Evolutionary conservation across 371 early-diverging fungal genomes (phyloP).

Genomic region (Umbelopsis sp.): DNA sequence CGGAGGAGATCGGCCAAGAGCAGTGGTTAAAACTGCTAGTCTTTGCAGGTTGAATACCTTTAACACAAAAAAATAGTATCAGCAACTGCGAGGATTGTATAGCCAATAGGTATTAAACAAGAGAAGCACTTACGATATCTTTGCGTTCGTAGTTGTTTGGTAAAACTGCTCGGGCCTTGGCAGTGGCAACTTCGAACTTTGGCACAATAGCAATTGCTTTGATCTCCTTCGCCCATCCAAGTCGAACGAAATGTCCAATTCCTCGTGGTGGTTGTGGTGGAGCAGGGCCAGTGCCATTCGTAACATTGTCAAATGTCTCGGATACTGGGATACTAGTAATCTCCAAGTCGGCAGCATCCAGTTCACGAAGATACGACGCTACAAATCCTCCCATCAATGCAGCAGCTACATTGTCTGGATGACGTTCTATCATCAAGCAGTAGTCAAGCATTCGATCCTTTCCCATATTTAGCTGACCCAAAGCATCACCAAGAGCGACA

Average conservation of each 20-base stretch:
- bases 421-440: constrained; percentile 88
- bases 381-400: constrained; percentile 94
- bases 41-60: constrained; percentile 94
- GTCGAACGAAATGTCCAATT: constrained; percentile 68
- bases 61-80: neutral
- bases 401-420: constrained; percentile 96
- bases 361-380: constrained; percentile 74
- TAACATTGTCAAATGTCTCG: constrained; percentile 47
- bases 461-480: constrained; percentile 68
- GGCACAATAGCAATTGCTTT: constrained; percentile 89
- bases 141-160: constrained; percentile 75
- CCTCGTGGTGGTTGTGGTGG: constrained; percentile 65
- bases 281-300: constrained; percentile 30
- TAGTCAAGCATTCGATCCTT: constrained; percentile 84
- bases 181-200: constrained; percentile 89
- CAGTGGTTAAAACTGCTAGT: constrained; percentile 83
- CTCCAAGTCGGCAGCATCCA: constrained; percentile 55
- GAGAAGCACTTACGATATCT: constrained; percentile 74
- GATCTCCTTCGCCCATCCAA: constrained; percentile 72
- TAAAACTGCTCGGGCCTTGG: constrained; percentile 87
- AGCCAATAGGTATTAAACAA: neutral
- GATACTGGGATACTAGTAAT: constrained; percentile 61
- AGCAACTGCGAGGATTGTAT: neutral
- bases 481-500: constrained; percentile 80
- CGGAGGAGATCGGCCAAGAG: constrained; percentile 72